These are phyloP conservation scores for Saccharomyces pastorianus DNA, from an alignment of 1,139 yeast genomes.

Conservation along the genomic window DNA sequence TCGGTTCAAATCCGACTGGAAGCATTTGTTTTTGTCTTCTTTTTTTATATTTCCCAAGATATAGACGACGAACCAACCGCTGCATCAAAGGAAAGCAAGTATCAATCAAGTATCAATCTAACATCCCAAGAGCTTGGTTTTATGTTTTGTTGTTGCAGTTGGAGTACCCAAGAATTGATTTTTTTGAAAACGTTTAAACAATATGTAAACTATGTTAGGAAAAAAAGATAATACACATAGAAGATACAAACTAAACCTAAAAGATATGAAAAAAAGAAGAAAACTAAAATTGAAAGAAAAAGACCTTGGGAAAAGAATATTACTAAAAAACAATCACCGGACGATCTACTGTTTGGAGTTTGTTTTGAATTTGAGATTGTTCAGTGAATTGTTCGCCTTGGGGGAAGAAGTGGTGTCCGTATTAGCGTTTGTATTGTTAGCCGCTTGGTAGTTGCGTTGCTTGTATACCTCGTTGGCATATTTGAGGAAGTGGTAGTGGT, in stretches of 20 bases:
- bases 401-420: not conserved
- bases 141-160: too few species aligned
- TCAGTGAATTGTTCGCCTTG: not conserved
- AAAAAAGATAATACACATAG: not conserved
- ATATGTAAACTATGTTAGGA: not conserved
- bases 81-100: too few species aligned
- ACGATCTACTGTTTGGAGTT: conserved; percentile 3
- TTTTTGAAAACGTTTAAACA: not conserved
- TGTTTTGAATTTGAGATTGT: conserved; percentile 9
- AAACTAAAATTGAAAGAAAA: conserved; percentile 11
- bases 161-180: too few species aligned
- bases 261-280: not conserved
- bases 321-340: not conserved
- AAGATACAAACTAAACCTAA: not conserved
- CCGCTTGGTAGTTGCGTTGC: not conserved
- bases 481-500: not conserved
- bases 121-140: too few species aligned
- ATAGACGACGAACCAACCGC: not conserved
- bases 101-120: too few species aligned
- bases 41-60: not conserved
- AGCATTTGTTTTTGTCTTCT: conserved; percentile 18
- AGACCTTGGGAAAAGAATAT: conserved; percentile 13
- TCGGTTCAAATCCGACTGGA: conserved; percentile 31
- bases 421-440: not conserved
- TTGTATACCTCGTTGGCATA: not conserved